Conservation (phyloP, 2,329 filamentous ascomycete genomes). For the Aaosphaeria arxii region DNA sequence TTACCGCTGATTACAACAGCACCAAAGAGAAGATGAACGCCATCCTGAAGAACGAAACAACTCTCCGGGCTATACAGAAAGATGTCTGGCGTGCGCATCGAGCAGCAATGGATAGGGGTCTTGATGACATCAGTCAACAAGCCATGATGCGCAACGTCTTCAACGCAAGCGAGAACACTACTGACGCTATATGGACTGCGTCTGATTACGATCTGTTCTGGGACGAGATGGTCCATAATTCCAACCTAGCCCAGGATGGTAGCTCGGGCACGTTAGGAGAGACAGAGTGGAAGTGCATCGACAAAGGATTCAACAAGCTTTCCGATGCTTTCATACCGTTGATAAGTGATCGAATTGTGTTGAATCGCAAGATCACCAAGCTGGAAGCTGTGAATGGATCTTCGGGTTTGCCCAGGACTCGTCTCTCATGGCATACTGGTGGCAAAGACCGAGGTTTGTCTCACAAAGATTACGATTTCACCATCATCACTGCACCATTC, state of each 20-base stretch:
- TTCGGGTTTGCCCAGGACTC: background rate
- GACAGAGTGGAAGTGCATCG: conserved; percentile 58
- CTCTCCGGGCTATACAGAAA: background rate
- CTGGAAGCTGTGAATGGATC: conserved; percentile 37
- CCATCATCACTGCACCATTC: conserved; percentile 61
- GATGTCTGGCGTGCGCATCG: background rate
- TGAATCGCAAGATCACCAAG: conserved; percentile 54
- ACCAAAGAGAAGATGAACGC: background rate
- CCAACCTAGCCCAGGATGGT: background rate
- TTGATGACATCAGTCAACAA: background rate
- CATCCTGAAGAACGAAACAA: background rate
- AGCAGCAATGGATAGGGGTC: background rate
- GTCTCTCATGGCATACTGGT: background rate
- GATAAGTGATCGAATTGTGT: conserved; percentile 53
- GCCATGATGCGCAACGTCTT: background rate
- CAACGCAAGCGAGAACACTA: background rate
- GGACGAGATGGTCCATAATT: background rate
- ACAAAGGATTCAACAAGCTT: conserved; percentile 55
- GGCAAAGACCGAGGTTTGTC: background rate
- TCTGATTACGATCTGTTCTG: background rate
- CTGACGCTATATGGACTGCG: background rate
- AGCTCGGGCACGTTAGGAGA: background rate
- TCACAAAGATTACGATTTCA: conserved; percentile 56
- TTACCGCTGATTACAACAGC: background rate
- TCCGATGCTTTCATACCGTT: conserved; percentile 60